Base-by-base conservation (phyloP, 345 rosid species). In the Aquilaria sinensis region DNA sequence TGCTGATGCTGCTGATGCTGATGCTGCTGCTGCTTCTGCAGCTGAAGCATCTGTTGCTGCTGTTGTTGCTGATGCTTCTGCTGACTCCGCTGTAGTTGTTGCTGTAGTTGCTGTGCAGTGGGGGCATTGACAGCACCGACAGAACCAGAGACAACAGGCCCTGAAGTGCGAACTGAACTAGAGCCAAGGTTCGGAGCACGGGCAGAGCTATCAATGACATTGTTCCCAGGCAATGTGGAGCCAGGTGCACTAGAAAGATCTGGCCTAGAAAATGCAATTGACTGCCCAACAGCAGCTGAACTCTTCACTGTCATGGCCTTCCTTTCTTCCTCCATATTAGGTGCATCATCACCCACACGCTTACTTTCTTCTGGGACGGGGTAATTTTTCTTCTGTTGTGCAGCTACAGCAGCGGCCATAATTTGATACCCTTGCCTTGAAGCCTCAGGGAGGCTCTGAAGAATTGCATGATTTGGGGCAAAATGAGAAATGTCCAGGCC, bases 191-290 rank as follows among this genome's bases (percentile, higher is more conserved):
- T 85, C 48, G 82, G 75, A 31, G 79, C 67, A 54, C 90, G 77
- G 10, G 80, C 78, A 50, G 99, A 87, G 71, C 90, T 86, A 72
- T 94, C 97, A 53, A 88, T 78, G 5, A 85, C 92, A 58, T 75
- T 76, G 75, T 76, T 82, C 66, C 78, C 84, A 2, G 87, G 77
- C 31, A 81, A 65, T 32, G 83, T 56, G 53, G 92, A 84, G 61
- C 71, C 83, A 16, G 90, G 67, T 48, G 90, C 37, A 55, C 85
- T 92, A 10, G 77, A 67, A 53, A 80, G 60, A 70, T 90, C 95
- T 1, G 80, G 74, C 75, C 85, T 75, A 3, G 90, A 78, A 81
- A 94, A 90, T 62, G 91, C 92, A 85, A 90, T 87, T 15, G 85
- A 83, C 65, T 88, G 99, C 49, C 87, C 94, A n/a, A 67, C 67